Evolutionary conservation across 1,284 basidiomycete genomes (phyloP), one percentile per base, ranked within the genome.

Genomic region (Heterobasidion occidentale): DNA sequence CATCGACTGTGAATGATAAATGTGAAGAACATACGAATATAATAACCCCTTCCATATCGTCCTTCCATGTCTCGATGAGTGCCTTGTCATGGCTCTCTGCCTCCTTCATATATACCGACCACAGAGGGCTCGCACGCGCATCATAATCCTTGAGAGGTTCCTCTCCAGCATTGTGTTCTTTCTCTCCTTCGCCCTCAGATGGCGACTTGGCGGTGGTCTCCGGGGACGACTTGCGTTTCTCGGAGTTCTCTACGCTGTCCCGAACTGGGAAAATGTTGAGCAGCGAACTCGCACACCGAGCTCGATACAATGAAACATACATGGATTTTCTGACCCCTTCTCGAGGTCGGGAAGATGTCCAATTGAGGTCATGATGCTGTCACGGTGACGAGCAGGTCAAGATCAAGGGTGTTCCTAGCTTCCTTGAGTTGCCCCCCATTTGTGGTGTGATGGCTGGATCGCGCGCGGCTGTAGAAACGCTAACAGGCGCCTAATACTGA

Each of bases 111-210:
- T 58, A 59, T 12, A 56, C 58, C 2, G 56, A 49, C 60, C 59
- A 60, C 19, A 60, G 54, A 17, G 47, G 38, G 14, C 52, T 46
- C 3, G 59, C 55, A 8, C 59, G 51, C 33, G 59, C 59, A 20
- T 59, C 59, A 36, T 56, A 71, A 9, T 63, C 63, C n/a, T 56
- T 35, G n/a, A 36, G 34, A 9, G 38, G 38, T 42, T 42, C 38
- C n/a, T 42, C 38, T 3, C n/a, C n/a, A 42, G 38, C 7, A 42
- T 3, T 11, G 6, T 42, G 38, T 3, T 42, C 38, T n/a, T 42
- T 42, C 7, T 27, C 27, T 4, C 27, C 27, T 27, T 42, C 38
- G 38, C 12, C 11, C 11, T 42, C 38, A 4, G 38, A n/a, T 12
- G 38, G n/a, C 11, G 7, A 42, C 38, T n/a, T 12, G n/a, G 7